phyloP scores from a whole-genome alignment of 768 basidiomycete genomes.

The Lentinula sp. region DNA sequence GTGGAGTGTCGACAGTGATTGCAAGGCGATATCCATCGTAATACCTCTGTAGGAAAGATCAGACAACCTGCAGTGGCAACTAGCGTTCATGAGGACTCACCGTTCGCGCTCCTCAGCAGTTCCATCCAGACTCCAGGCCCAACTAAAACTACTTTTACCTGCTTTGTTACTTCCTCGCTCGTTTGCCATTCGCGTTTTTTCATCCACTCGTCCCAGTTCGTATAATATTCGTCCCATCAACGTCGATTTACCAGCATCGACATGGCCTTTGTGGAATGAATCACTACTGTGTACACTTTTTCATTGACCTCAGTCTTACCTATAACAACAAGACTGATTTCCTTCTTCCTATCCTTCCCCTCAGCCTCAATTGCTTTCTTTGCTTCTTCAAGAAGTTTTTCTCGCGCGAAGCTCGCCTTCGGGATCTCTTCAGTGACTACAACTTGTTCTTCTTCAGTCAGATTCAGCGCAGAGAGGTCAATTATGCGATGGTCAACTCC shows the following conservation, averaged over 20 bases:
- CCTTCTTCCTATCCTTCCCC: conserved; percentile 52
- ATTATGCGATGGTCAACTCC: conserved; percentile 51
- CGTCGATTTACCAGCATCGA: conserved; percentile 98
- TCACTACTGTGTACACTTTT: not conserved
- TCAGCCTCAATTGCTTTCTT: conserved; percentile 41
- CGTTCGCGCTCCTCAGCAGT: conserved; percentile 89
- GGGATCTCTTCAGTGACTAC: conserved; percentile 48
- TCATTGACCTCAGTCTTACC: conserved; percentile 41
- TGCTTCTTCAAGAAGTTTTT: conserved; percentile 83
- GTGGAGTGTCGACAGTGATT: conserved; percentile 67
- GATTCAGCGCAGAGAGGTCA: conserved; percentile 72
- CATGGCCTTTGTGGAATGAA: conserved; percentile 64
- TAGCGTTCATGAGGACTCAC: conserved; percentile 32
- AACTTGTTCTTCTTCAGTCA: conserved; percentile 36
- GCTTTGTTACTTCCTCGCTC: conserved; percentile 85
- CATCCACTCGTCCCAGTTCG: conserved; percentile 83
- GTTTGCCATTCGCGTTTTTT: conserved; percentile 78
- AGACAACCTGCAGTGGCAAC: conserved; percentile 4
- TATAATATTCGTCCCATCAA: conserved; percentile 93
- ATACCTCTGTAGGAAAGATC: conserved; percentile 61
- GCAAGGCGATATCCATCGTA: conserved; percentile 94
- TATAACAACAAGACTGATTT: conserved; percentile 85
- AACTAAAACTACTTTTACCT: conserved; percentile 94
- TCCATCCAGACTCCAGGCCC: conserved; percentile 97
- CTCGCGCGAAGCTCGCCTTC: conserved; percentile 62